phyloP scores from a whole-genome alignment of 306 rosid genomes.

The Begonia fuchsioides region DNA sequence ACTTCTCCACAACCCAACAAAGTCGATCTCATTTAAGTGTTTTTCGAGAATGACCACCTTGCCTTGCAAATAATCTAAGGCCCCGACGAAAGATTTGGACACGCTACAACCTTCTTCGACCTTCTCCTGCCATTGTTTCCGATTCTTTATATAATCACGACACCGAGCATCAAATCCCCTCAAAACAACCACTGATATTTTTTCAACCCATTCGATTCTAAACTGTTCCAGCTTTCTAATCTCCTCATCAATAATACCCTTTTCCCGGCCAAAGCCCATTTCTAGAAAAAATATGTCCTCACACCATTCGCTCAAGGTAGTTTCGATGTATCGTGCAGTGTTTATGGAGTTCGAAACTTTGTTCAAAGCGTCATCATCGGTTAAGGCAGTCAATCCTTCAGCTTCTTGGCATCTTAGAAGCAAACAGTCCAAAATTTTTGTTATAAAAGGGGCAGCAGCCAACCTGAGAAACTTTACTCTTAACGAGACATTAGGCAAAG shows the following conservation, averaged over 20 bases:
- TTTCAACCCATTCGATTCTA: constrained; percentile 65
- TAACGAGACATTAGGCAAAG: constrained; percentile 42
- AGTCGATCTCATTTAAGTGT: constrained; percentile 51
- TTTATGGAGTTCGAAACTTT: constrained; percentile 74
- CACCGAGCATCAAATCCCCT: constrained; percentile 73
- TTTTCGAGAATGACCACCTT: constrained; percentile 44
- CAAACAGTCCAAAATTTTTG: constrained; percentile 37
- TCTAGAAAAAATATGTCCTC: constrained; percentile 80
- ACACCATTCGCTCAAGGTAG: constrained; percentile 69
- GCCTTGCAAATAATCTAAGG: constrained; percentile 64
- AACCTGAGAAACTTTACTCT: constrained; percentile 71
- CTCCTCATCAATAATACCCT: constrained; percentile 48
- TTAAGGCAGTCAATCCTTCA: constrained; percentile 84
- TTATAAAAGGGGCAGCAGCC: constrained; percentile 51
- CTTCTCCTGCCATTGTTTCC: constrained; percentile 79
- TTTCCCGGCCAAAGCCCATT: constrained; percentile 35
- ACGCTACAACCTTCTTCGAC: constrained; percentile 66
- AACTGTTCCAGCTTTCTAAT: constrained; percentile 52
- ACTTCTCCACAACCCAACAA: constrained; percentile 76
- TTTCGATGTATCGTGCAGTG: constrained; percentile 61
- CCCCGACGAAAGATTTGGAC: constrained; percentile 52
- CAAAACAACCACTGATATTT: constrained; percentile 51
- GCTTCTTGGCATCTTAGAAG: constrained; percentile 91
- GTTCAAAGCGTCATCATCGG: constrained; percentile 59
- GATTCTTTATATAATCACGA: constrained; percentile 67